phyloP scores from a whole-genome alignment of 768 basidiomycete genomes.

The Termitomyces sp. region DNA sequence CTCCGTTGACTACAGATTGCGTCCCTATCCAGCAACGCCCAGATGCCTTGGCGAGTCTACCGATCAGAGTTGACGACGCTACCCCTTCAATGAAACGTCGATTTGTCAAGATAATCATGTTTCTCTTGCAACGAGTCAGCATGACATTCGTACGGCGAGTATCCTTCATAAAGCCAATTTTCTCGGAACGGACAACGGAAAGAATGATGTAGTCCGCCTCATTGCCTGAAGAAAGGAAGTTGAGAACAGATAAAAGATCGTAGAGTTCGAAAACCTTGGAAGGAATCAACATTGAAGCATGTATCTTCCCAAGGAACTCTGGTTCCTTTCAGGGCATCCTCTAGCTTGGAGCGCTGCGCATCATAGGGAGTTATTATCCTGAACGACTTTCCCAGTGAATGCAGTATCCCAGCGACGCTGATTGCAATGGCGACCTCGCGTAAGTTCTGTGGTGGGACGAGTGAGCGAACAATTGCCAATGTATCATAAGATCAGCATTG shows the following conservation, averaged over 20 bases:
- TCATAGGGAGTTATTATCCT: conserved; percentile 76
- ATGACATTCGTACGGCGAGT: conserved; percentile 70
- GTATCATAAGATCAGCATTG: conserved; percentile 5
- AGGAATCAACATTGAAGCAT: conserved; percentile 76
- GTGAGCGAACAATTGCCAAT: not conserved
- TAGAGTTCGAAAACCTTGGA: conserved; percentile 53
- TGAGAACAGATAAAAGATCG: not conserved
- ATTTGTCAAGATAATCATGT: conserved; percentile 63
- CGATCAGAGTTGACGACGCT: conserved; percentile 29
- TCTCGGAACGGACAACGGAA: conserved; percentile 61
- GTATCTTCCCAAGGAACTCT: conserved; percentile 53
- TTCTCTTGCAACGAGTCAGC: conserved; percentile 65
- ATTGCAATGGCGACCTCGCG: conserved; percentile 46
- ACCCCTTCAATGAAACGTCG: conserved; percentile 44
- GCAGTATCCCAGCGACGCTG: conserved; percentile 27
- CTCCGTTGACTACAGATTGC: conserved; percentile 3
- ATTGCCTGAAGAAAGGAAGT: conserved; percentile 45
- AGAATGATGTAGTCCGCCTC: conserved; percentile 73
- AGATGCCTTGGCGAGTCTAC: conserved; percentile 22
- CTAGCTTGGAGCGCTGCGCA: conserved; percentile 54
- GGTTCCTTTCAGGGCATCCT: conserved; percentile 41
- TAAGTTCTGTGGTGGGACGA: conserved; percentile 40
- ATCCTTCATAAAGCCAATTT: conserved; percentile 60
- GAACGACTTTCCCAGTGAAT: conserved; percentile 36
- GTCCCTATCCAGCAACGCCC: conserved; percentile 16